Base-by-base conservation (phyloP, 1,284 basidiomycete genomes). In the Acaromyces ingoldii region DNA sequence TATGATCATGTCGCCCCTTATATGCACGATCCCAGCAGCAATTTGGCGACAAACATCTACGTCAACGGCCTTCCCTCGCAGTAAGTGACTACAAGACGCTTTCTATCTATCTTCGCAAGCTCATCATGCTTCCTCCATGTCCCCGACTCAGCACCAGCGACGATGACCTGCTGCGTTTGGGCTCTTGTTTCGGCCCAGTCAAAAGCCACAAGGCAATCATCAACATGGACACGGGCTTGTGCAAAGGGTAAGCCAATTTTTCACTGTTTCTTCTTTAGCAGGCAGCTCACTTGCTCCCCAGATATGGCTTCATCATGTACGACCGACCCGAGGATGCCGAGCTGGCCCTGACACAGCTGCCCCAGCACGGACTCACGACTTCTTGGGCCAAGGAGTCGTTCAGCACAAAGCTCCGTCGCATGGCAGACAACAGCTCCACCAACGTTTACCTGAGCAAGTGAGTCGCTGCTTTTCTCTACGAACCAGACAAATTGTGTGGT, bases 251-350 rank as follows among this genome's bases (percentile, higher is more conserved):
- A 42, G 33, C 33, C 15, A 24, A 30, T 45, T 47, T 44, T 36
- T 47, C 86, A 89, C 63, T 88, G 90, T 74, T 78, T 68, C 40
- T 82, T 82, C 7, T 81, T n/a, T n/a, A n/a, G n/a, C n/a, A n/a
- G n/a, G n/a, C n/a, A n/a, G n/a, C 45, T 15, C 13, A 4, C 49
- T 4, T 44, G 22, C 49, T 22, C 13, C 15, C 6, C 36, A 19
- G 48, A 26, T 71, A 65, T 25, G 68, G 68, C 2, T 71, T 71
- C 34, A 33, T 69, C 15, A 65, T 71, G 60, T 69, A 65, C 34
- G 58, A 60, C 24, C 59, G 37, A 10, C 51, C 39, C n/a, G 55
- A 57, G 15, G 65, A 67, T 51, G 68, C 68, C 13, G 49, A 52
- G 22, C 33, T 34, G 15, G 68, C 68, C 1, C 58, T 71, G 21